These are phyloP conservation scores for Lasiodiplodia citricola DNA, from an alignment of 2,329 filamentous ascomycete genomes.

Conservation along the genomic window DNA sequence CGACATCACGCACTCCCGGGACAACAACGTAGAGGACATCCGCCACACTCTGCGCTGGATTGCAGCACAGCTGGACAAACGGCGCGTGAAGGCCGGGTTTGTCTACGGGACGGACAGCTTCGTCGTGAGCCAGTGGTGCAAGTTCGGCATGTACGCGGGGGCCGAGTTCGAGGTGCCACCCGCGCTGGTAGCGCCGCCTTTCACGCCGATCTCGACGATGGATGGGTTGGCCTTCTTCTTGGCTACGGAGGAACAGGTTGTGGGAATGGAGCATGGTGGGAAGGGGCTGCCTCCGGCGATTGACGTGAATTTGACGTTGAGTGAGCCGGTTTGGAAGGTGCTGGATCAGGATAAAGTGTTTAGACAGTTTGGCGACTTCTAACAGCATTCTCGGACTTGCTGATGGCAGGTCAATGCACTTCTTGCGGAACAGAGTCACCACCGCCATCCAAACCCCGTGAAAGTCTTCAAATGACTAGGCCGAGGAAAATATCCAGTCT, in stretches of 20 bases:
- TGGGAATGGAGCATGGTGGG: no score
- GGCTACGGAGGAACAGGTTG: not conserved
- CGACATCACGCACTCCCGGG: not conserved
- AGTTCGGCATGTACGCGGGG: slow-evolving; percentile 5
- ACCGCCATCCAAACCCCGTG: no score
- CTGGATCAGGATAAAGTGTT: not conserved
- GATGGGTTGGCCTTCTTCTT: slow-evolving; percentile 1
- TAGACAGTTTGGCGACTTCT: no score
- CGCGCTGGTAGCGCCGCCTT: not conserved
- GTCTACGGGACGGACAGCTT: not conserved
- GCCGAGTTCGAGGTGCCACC: not conserved
- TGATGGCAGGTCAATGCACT: no score
- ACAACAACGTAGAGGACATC: not conserved
- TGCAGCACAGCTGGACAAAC: slow-evolving; percentile 4
- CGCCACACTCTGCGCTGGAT: not conserved
- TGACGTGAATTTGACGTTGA: not conserved
- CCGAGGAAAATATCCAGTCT: no score
- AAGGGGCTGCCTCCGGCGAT: not conserved
- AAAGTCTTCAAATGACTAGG: no score
- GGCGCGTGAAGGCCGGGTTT: not conserved
- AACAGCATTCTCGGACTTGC: no score
- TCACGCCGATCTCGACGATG: not conserved
- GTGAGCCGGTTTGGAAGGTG: slow-evolving; percentile 1
- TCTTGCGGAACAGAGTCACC: no score
- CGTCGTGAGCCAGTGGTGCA: slow-evolving; percentile 7